Evolutionary conservation across 768 basidiomycete species (phyloP), one percentile per base, ranked within the genome.

Genomic region (Xerocomellus dryophilus): DNA sequence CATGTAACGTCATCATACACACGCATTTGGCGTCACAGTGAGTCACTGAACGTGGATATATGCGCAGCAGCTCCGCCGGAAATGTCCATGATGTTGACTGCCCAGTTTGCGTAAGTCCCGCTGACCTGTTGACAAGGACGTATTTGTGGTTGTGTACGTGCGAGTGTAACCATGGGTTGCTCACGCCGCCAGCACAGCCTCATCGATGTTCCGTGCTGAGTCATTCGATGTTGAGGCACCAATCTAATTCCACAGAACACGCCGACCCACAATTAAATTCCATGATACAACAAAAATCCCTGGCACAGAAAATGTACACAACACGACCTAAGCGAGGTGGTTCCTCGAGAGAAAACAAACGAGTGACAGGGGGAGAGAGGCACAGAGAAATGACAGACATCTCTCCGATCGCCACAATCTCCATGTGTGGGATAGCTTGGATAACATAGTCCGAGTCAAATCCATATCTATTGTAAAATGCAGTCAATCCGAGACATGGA

Each of bases 381-480:
- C 23, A 42, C 29, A 50, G 35, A 23, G 18, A 53, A 58, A 62
- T n/a, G 63, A 56, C 27, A 49, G 47, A 56, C 46, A 42, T 53
- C 47, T 47, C 52, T 50, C 48, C 47, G 8, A 31, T 47, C 21
- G 38, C 45, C 57, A 47, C 29, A 35, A 47, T 47, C 25, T 43
- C 20, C 27, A 41, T 41, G 43, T 21, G 38, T 58, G 60, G 43
- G 50, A 54, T 25, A 56, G 20, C 38, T 51, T 49, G 58, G 36
- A 55, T 43, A 53, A 47, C 50, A 56, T 54, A 57, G 66, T 65
- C 60, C 63, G 60, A 38, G 43, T 51, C n/a, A 47, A 54, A 58
- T 54, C 54, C 63, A 58, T 63, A 55, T 62, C 56, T 65, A 67
- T 44, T 43, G n/a, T 55, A 54, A 43, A 38, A 31, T 38, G 52